A percentile compares a stretch with the other conserved stretches of the same genome.
Conservation (phyloP, 2,329 filamentous ascomycete species). For the Xylaria arbuscula region DNA sequence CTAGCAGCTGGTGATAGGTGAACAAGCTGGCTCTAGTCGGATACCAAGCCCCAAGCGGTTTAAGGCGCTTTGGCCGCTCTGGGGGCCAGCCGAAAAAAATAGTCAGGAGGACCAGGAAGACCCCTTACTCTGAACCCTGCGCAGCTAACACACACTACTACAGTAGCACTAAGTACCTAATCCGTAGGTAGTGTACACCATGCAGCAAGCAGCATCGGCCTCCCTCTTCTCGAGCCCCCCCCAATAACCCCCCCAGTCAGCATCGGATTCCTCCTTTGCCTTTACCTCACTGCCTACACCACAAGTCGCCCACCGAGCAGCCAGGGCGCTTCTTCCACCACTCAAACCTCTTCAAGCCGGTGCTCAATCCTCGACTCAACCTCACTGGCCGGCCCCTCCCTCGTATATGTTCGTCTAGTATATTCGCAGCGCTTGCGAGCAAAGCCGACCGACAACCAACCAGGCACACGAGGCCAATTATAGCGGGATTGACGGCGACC, state of each 20-base stretch:
- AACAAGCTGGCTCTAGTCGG: conserved; percentile 15
- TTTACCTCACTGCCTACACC: conserved; percentile 41
- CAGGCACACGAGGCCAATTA: conserved; percentile 15
- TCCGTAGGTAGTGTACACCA: conserved; percentile 8
- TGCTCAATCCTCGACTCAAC: conserved; percentile 25
- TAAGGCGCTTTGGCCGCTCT: conserved; percentile 35
- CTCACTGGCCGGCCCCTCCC: conserved; percentile 13
- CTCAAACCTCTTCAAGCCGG: conserved; percentile 49
- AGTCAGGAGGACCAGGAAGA: conserved; percentile 8
- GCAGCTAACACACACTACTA: conserved; percentile 19
- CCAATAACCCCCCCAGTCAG: conserved; percentile 42
- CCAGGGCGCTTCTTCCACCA: conserved; percentile 50
- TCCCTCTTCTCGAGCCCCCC: conserved; percentile 14
- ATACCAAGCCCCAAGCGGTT: conserved; percentile 28
- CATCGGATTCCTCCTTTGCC: conserved; percentile 49
- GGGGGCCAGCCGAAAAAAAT: conserved; percentile 9
- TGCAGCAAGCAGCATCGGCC: conserved; percentile 6
- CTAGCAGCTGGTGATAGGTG: conserved; percentile 12
- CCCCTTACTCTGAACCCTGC: conserved; percentile 18
- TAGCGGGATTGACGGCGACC: conserved; percentile 6
- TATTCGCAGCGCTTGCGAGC: conserved; percentile 8
- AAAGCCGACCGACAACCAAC: neutral
- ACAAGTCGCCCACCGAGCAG: conserved; percentile 49
- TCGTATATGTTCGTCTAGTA: conserved; percentile 7
- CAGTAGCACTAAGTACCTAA: conserved; percentile 13